phyloP scores from a whole-genome alignment of 495 filamentous ascomycete genomes.

The Podospora appendiculata region DNA sequence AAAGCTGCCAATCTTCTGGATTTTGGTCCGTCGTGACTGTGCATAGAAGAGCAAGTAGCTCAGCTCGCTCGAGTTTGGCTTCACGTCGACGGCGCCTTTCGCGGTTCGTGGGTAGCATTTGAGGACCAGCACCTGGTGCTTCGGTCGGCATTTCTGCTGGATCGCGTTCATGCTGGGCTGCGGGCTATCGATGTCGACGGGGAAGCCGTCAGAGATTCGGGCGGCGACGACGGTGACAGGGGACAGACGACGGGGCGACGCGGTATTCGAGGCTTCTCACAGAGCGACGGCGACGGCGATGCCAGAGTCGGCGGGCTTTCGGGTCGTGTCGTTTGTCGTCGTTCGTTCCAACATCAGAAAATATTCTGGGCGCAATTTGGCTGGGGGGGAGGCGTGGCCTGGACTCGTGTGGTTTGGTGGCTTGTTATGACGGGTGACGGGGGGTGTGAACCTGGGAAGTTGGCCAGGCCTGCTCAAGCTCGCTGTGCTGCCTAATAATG shows the following conservation, averaged over 20 bases:
- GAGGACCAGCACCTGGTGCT: conserved; percentile 85
- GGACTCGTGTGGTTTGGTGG: neutral
- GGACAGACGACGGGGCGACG: too few relatives aligned
- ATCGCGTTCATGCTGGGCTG: conserved; percentile 45
- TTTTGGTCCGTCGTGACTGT: conserved; percentile 83
- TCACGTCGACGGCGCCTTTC: conserved; percentile 81
- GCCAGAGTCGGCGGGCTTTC: too few relatives aligned
- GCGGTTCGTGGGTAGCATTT: conserved; percentile 90
- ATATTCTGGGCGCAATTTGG: conserved; percentile 5
- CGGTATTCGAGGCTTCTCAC: too few relatives aligned
- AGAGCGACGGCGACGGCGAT: too few relatives aligned
- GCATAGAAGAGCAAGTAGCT: conserved; percentile 94
- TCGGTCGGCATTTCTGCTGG: conserved; percentile 62
- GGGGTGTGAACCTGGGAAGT: neutral
- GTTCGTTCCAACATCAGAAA: conserved; percentile 1
- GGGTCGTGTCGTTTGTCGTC: too few relatives aligned
- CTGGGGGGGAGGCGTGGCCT: neutral
- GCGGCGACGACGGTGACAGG: too few relatives aligned
- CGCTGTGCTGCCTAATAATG: neutral
- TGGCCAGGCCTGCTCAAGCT: neutral
- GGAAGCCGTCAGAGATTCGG: too few relatives aligned
- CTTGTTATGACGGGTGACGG: neutral
- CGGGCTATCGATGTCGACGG: neutral
- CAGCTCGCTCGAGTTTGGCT: conserved; percentile 88
- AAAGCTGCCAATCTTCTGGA: conserved; percentile 87